Evolutionary conservation across 768 basidiomycete species (phyloP).

Genomic region (Filobasidium wieringae): DNA sequence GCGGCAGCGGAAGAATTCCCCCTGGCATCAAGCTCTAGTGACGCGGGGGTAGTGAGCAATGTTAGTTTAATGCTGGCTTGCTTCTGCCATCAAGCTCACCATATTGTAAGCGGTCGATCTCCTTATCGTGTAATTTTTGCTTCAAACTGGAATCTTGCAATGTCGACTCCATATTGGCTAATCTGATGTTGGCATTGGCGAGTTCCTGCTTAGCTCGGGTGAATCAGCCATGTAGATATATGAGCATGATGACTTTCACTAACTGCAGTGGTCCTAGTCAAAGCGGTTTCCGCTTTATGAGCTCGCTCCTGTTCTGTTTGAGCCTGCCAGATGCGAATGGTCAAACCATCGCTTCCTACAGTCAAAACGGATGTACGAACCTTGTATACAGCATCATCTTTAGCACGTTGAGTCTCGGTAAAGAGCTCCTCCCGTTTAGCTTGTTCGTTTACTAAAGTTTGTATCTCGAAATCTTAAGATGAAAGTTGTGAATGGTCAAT

Average conservation of each 20-base stretch:
- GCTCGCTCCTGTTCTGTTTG: constrained; percentile 26
- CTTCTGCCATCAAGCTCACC: constrained; percentile 20
- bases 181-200: constrained; percentile 18
- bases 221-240: neutral
- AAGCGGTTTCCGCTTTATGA: constrained; percentile 18
- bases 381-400: constrained; percentile 27
- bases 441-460: constrained; percentile 32
- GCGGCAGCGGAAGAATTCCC: neutral
- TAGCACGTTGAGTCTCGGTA: constrained; percentile 17
- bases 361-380: constrained; percentile 3
- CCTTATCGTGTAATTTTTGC: constrained; percentile 27
- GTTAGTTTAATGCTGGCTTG: too few species aligned
- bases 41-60: neutral
- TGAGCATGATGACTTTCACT: neutral
- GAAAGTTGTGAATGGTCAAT: neutral
- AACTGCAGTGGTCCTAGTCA: constrained; percentile 17
- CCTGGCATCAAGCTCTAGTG: constrained; percentile 18
- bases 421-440: constrained; percentile 24
- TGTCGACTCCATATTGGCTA: constrained; percentile 32
- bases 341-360: neutral
- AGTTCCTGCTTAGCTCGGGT: constrained; percentile 26
- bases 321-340: constrained; percentile 14
- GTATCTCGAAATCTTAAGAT: constrained; percentile 27
- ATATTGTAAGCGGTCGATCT: constrained; percentile 27
- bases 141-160: constrained; percentile 20